Conservation (phyloP, 345 rosid genomes). For the Trapa incisa region DNA sequence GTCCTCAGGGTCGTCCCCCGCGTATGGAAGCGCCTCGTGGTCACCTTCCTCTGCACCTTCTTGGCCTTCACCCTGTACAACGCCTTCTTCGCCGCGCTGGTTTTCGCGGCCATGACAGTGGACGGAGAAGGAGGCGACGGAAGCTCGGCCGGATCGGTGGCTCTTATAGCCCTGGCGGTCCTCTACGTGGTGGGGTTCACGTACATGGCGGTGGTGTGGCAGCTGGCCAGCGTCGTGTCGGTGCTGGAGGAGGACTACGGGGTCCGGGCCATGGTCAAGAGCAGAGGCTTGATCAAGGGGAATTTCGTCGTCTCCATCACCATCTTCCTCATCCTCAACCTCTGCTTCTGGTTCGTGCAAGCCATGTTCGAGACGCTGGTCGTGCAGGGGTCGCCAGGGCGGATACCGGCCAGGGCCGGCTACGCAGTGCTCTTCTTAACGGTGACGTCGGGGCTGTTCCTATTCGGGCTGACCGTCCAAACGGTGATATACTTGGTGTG, state of each 20-base stretch:
- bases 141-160: rapidly evolving
- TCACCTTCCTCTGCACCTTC: constrained; percentile 30
- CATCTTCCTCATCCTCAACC: constrained; percentile 14
- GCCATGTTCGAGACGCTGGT: constrained; percentile 14
- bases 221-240: constrained; percentile 35
- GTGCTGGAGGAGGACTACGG: constrained; percentile 42
- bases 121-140: neutral
- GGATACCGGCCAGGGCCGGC: constrained; percentile 12
- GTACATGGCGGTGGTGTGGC: constrained; percentile 32
- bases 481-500: constrained; percentile 48
- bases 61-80: constrained; percentile 17
- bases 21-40: constrained; percentile 47
- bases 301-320: constrained; percentile 13
- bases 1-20: constrained; percentile 42
- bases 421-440: constrained; percentile 20
- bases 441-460: constrained; percentile 22
- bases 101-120: neutral
- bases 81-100: neutral
- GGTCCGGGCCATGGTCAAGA: constrained; percentile 25
- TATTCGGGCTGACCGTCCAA: constrained; percentile 29
- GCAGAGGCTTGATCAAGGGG: constrained; percentile 29
- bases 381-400: constrained; percentile 14
- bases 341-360: neutral
- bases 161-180: neutral
- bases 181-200: constrained; percentile 18